A percentile compares a stretch with the other conserved stretches of the same genome.
These are phyloP conservation scores for Nannochloropsis salina DNA, from an alignment of 108 stramenopile genomes.

Conservation along the genomic window DNA sequence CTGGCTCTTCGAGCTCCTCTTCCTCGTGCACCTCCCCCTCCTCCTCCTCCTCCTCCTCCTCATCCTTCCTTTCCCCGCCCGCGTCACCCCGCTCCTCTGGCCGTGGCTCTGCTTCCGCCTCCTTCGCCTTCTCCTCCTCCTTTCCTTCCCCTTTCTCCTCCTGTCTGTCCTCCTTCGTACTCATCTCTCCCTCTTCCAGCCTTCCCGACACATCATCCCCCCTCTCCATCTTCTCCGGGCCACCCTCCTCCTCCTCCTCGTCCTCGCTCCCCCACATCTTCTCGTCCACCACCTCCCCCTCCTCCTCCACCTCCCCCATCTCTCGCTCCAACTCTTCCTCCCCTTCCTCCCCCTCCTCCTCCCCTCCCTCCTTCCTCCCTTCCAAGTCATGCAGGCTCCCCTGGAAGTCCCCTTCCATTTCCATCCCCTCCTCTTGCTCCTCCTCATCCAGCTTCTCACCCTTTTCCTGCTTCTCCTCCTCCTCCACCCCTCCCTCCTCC, in stretches of 20 bases:
- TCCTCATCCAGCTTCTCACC: slow-evolving; percentile 76
- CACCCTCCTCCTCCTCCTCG: slow-evolving; percentile 85
- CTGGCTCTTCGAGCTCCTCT: slow-evolving; percentile 31
- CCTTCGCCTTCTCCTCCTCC: slow-evolving; percentile 39
- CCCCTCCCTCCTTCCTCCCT: slow-evolving; percentile 65
- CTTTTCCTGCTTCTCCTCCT: slow-evolving; percentile 53
- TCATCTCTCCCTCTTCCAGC: slow-evolving; percentile 72
- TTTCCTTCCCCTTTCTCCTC: slow-evolving; percentile 36
- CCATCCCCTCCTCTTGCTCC: slow-evolving; percentile 93
- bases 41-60: slow-evolving; percentile 49
- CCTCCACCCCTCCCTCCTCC: slow-evolving; percentile 57
- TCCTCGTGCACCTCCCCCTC: slow-evolving; percentile 45
- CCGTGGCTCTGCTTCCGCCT: not conserved
- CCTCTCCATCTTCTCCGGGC: slow-evolving; percentile 77
- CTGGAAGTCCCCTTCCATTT: slow-evolving; percentile 94
- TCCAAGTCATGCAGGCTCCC: slow-evolving; percentile 89
- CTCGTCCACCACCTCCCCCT: slow-evolving; percentile 92
- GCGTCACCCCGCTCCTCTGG: not conserved
- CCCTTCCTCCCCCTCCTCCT: slow-evolving; percentile 63
- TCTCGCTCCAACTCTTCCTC: slow-evolving; percentile 93
- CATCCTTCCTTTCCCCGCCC: slow-evolving; percentile 52
- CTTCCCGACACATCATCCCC: slow-evolving; percentile 30
- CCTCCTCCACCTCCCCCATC: slow-evolving; percentile 84
- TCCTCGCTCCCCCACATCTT: slow-evolving; percentile 92
- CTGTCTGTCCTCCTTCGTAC: slow-evolving; percentile 78